phyloP scores from a whole-genome alignment of 208 protist genomes.

The Trypanosoma scelopori region DNA sequence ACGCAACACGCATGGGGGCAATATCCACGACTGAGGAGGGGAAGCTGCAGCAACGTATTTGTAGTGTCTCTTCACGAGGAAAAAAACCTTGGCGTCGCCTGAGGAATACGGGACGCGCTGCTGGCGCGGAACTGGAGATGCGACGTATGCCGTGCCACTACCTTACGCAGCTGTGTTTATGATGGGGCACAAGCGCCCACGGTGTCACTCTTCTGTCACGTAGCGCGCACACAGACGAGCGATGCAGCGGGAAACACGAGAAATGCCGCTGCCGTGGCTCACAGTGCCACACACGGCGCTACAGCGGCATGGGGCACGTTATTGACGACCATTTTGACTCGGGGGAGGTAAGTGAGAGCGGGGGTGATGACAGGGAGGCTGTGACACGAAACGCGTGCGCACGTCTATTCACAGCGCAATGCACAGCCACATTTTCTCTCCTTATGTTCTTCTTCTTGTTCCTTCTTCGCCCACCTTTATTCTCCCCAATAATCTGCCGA shows the following conservation, averaged over 20 bases:
- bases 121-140: not conserved
- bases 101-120: not conserved
- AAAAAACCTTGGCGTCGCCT: not conserved
- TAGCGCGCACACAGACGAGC: not conserved
- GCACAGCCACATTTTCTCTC: too few species aligned
- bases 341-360: not conserved
- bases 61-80: not conserved
- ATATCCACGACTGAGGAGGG: not conserved
- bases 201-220: not conserved
- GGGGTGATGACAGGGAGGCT: not conserved
- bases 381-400: not conserved
- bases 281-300: not conserved
- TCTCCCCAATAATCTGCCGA: too few species aligned
- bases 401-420: too few species aligned
- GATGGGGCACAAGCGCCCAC: not conserved
- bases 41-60: not conserved
- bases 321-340: conserved; percentile 10
- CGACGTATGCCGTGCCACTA: conserved; percentile 6
- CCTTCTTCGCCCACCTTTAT: too few species aligned
- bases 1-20: not conserved
- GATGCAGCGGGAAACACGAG: not conserved
- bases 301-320: conserved; percentile 1
- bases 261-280: conserved; percentile 2
- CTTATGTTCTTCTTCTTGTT: too few species aligned
- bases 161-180: not conserved